Conservation (phyloP, 805 yeast genomes). For the Wickerhamiella lipophila region DNA sequence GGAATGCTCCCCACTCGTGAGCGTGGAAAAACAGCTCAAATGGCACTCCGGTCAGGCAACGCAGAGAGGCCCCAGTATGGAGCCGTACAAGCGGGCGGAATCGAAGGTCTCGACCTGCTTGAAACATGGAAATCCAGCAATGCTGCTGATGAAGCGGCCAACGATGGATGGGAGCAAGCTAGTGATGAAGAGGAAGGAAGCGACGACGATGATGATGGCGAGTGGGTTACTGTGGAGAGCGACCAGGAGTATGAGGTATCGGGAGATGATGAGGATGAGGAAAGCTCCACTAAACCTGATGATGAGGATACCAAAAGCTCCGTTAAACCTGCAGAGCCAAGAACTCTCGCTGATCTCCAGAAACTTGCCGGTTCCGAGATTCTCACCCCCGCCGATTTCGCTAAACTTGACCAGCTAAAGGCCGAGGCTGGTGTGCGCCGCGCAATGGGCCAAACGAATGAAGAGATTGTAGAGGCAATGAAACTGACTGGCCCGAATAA, state of each 20-base stretch:
- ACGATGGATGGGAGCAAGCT: conserved; percentile 45
- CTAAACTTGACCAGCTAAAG: conserved; percentile 79
- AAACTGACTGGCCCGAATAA: conserved; percentile 62
- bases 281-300: too few relatives aligned
- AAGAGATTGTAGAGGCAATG: conserved; percentile 74
- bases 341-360: conserved; percentile 33
- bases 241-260: conserved; percentile 35
- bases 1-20: conserved; percentile 85
- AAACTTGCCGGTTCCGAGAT: conserved; percentile 61
- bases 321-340: too few relatives aligned
- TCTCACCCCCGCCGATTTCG: conserved; percentile 95
- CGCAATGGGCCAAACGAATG: conserved; percentile 47
- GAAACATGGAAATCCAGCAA: conserved; percentile 68
- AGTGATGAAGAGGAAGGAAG: conserved; percentile 38
- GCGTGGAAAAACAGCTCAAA: conserved; percentile 83
- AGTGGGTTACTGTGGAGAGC: conserved; percentile 78
- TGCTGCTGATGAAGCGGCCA: conserved; percentile 45
- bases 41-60: conserved; percentile 57
- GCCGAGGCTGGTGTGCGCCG: conserved; percentile 77
- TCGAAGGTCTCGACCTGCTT: conserved; percentile 84
- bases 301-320: conserved; percentile 20
- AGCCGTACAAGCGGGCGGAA: conserved; percentile 53
- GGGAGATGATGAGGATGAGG: conserved; percentile 21
- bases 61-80: conserved; percentile 31
- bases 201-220: conserved; percentile 39